Base-by-base conservation (phyloP, 108 stramenopile species). In the Tribonema minus region DNA sequence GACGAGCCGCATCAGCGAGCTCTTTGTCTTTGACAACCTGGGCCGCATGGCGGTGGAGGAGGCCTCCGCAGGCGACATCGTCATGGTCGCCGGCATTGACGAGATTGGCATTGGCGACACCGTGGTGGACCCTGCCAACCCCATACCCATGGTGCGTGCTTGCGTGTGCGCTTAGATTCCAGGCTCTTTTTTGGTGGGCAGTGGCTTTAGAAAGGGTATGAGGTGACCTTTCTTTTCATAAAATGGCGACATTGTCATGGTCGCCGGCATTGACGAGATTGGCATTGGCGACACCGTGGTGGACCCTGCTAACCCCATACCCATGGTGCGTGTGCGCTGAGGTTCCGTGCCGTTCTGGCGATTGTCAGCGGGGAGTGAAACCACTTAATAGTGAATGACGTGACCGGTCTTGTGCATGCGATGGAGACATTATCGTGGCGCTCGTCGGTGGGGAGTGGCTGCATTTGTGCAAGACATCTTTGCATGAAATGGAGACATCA, bases 351-450 rank as follows among this genome's bases (percentile, higher is more conserved):
- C n/a, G n/a, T n/a, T n/a, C n/a, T n/a, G 98, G 96, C 0, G 75
- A n/a, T n/a, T n/a, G n/a, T n/a, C n/a, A n/a, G n/a, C n/a, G n/a
- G n/a, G n/a, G n/a, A n/a, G n/a, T n/a, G n/a, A n/a, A n/a, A n/a
- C n/a, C n/a, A n/a, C n/a, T n/a, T n/a, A n/a, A n/a, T n/a, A n/a
- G n/a, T n/a, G n/a, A n/a, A n/a, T n/a, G n/a, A n/a, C n/a, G n/a
- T n/a, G n/a, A n/a, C n/a, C n/a, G n/a, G n/a, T n/a, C n/a, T 99
- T 86, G n/a, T 93, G 97, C 80, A 95, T 94, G 94, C 92, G 98
- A 84, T 84, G 98, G 98, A n/a, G 98, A 99, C 66, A 95, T 99
- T 86, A 93, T 98, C 79, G 95, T 94, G 94, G 92, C 98, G 84
- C 84, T 88, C 28, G 97, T 96, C n/a, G 59, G 96, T 12, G 73